These are phyloP conservation scores for Fusarium globosum DNA, from an alignment of 2,329 filamentous ascomycete genomes.

Conservation along the genomic window DNA sequence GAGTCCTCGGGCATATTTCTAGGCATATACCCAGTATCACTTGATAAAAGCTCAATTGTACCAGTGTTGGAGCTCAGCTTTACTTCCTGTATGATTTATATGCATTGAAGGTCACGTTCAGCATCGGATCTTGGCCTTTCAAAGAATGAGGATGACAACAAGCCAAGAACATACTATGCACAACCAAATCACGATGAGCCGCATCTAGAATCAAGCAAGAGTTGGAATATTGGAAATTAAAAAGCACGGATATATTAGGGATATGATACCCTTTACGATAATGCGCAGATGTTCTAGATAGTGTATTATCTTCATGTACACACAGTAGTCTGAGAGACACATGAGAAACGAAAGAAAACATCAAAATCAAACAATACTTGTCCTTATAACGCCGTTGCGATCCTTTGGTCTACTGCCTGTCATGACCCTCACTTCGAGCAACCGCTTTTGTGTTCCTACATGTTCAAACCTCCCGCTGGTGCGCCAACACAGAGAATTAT, in stretches of 20 bases:
- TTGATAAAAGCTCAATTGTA: neutral
- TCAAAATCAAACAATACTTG: neutral
- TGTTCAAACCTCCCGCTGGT: neutral
- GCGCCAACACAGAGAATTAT: slow-evolving; percentile 1
- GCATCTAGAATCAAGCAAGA: neutral
- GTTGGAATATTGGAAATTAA: neutral
- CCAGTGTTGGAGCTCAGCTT: neutral
- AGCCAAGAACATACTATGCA: neutral
- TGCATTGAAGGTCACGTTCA: neutral
- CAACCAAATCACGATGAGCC: fast-evolving
- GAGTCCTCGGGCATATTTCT: neutral
- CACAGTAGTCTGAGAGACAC: neutral
- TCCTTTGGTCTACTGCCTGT: neutral
- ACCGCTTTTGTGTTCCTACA: neutral
- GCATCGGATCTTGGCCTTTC: neutral
- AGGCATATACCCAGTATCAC: neutral
- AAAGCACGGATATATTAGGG: neutral
- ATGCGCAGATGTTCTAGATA: slow-evolving; percentile 9
- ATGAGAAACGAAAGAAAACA: neutral
- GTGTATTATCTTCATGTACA: slow-evolving; percentile 8
- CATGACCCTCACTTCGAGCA: neutral
- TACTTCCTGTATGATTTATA: neutral
- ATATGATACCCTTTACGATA: slow-evolving; percentile 20
- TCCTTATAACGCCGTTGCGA: neutral
- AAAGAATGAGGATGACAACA: fast-evolving